Evolutionary conservation across 1,284 basidiomycete species (phyloP).

Genomic region (Fomes fomentarius): DNA sequence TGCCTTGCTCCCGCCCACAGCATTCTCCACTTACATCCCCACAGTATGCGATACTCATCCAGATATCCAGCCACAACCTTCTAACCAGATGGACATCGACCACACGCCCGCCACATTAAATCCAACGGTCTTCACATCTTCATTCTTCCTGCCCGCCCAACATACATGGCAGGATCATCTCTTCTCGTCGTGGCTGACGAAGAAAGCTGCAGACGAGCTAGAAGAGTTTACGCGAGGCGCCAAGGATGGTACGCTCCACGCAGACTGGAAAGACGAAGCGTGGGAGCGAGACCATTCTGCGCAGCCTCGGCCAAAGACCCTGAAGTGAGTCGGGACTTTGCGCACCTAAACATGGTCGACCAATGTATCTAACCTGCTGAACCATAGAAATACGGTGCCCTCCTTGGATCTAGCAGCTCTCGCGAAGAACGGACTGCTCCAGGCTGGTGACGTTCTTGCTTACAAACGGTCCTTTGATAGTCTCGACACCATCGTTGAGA

Average conservation of each 20-base stretch:
- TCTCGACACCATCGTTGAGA: slow-evolving; percentile 46
- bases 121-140: slow-evolving; percentile 48
- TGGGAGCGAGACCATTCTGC: slow-evolving; percentile 50
- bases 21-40: slow-evolving; percentile 43
- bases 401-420: slow-evolving; percentile 45
- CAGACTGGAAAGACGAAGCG: slow-evolving; percentile 63
- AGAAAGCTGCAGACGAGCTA: slow-evolving; percentile 46
- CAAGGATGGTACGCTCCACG: slow-evolving; percentile 47
- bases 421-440: slow-evolving; percentile 46
- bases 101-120: slow-evolving; percentile 37
- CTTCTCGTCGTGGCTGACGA: slow-evolving; percentile 52
- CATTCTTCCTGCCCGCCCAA: slow-evolving; percentile 56
- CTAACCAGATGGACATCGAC: slow-evolving; percentile 34
- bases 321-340: too few relatives aligned
- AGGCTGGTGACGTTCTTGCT: slow-evolving; percentile 54
- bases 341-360: too few relatives aligned
- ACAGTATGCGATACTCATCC: slow-evolving; percentile 46
- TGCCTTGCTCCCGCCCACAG: slow-evolving; percentile 52
- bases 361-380: too few relatives aligned
- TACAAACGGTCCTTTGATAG: slow-evolving; percentile 49
- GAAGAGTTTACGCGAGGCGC: slow-evolving; percentile 46
- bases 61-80: slow-evolving; percentile 19
- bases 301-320: not conserved
- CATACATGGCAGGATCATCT: slow-evolving; percentile 65
- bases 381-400: slow-evolving; percentile 22